Conservation (phyloP, 805 yeast species). For the Ogataea pini region DNA sequence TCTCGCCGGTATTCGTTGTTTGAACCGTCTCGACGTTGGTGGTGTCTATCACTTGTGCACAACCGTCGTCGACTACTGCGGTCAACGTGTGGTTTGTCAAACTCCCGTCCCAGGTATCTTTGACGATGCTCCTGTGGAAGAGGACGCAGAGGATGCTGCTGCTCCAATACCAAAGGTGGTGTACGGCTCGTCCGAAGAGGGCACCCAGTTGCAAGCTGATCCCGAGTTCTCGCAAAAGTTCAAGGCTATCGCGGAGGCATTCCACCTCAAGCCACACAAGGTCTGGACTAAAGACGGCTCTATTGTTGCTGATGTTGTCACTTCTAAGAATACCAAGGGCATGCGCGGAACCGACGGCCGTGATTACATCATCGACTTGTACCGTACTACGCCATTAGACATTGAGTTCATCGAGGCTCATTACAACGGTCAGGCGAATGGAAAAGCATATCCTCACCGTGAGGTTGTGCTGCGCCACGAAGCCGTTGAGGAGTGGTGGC, state of each 20-base stretch:
- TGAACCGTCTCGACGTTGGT: conserved; percentile 63
- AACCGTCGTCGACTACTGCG: conserved; percentile 86
- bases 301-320: conserved; percentile 49
- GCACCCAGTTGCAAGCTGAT: conserved; percentile 49
- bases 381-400: conserved; percentile 83
- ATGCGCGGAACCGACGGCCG: conserved; percentile 83
- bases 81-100: conserved; percentile 86
- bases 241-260: conserved; percentile 62
- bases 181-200: conserved; percentile 75
- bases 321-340: conserved; percentile 84
- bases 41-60: conserved; percentile 76
- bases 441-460: conserved; percentile 75
- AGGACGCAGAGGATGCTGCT: conserved; percentile 41
- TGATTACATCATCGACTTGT: conserved; percentile 79
- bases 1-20: conserved; percentile 63
- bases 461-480: conserved; percentile 81
- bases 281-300: conserved; percentile 50
- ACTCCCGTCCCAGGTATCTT: conserved; percentile 95
- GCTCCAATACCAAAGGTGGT: conserved; percentile 50
- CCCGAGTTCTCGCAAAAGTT: conserved; percentile 56
- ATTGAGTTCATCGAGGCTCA: conserved; percentile 68
- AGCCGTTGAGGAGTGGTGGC: conserved; percentile 91
- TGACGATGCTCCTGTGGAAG: conserved; percentile 42
- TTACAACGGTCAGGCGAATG: conserved; percentile 42
- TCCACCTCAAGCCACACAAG: conserved; percentile 74